Evolutionary conservation across 768 basidiomycete species (phyloP).

Genomic region (Leccinum boreale): DNA sequence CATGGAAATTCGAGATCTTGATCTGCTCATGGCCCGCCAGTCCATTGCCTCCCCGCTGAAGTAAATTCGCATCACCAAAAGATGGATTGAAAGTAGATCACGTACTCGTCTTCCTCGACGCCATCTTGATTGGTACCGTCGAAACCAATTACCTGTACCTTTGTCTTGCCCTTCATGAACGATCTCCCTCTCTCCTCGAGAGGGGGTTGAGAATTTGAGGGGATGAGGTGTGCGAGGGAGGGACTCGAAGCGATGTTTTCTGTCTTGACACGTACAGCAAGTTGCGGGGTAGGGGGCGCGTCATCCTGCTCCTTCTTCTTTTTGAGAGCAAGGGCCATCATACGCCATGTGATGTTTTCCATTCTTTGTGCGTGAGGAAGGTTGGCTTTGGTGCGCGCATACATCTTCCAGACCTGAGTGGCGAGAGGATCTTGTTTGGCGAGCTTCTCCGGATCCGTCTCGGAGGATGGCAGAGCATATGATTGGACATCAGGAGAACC

Average conservation of each 20-base stretch:
- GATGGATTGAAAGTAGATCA: slow-evolving; percentile 28
- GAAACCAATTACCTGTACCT: slow-evolving; percentile 78
- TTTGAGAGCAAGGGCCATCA: slow-evolving; percentile 95
- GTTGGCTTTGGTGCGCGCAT: slow-evolving; percentile 82
- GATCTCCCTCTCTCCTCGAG: slow-evolving; percentile 64
- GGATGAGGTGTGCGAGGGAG: neutral
- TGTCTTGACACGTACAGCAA: slow-evolving; percentile 20
- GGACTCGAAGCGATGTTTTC: slow-evolving; percentile 13
- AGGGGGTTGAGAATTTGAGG: slow-evolving; percentile 6
- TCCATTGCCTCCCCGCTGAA: slow-evolving; percentile 71
- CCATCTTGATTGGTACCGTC: slow-evolving; percentile 72
- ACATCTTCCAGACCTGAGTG: slow-evolving; percentile 97
- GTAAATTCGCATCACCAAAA: slow-evolving; percentile 24
- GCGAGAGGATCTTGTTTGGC: slow-evolving; percentile 88
- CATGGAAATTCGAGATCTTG: slow-evolving; percentile 87
- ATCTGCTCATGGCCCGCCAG: slow-evolving; percentile 89
- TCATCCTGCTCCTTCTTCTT: slow-evolving; percentile 81
- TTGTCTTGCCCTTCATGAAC: slow-evolving; percentile 77
- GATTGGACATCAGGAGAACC: slow-evolving; percentile 67
- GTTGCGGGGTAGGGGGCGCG: neutral
- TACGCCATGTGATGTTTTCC: slow-evolving; percentile 98
- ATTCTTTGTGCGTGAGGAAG: slow-evolving; percentile 91
- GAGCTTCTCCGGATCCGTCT: slow-evolving; percentile 59
- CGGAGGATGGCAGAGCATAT: slow-evolving; percentile 37
- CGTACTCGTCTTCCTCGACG: slow-evolving; percentile 72